phyloP scores from a whole-genome alignment of 2,329 filamentous ascomycete genomes.

The Onygenales sp. region DNA sequence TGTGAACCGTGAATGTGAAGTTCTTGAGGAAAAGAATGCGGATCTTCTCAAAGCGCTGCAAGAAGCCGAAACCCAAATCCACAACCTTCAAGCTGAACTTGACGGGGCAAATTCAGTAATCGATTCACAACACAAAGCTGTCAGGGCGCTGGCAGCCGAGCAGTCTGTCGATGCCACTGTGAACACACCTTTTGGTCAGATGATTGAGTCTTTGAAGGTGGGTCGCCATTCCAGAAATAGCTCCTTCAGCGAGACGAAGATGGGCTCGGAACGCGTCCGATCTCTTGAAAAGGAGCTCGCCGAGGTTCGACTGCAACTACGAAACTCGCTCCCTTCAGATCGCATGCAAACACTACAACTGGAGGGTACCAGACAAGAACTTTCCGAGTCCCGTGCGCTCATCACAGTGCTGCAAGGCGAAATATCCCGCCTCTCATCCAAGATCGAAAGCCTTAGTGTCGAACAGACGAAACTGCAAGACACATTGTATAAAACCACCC shows the following conservation, averaged over 20 bases:
- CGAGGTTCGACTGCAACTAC: conserved; percentile 21
- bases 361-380: conserved; percentile 25
- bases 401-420: conserved; percentile 30
- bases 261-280: conserved; percentile 3
- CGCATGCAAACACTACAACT: conserved; percentile 26
- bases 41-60: conserved; percentile 24
- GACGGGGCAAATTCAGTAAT: conserved; percentile 26
- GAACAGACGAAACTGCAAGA: conserved; percentile 22
- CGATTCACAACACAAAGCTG: conserved; percentile 26
- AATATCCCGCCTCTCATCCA: conserved; percentile 26
- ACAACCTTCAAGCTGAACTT: conserved; percentile 26
- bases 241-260: conserved; percentile 8
- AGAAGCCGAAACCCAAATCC: conserved; percentile 30
- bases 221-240: conserved; percentile 10
- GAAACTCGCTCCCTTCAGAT: conserved; percentile 19
- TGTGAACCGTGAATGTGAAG: conserved; percentile 23
- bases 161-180: conserved; percentile 22
- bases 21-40: conserved; percentile 25
- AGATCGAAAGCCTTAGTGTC: conserved; percentile 25
- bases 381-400: conserved; percentile 26
- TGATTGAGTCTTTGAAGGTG: conserved; percentile 29
- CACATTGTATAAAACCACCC: conserved; percentile 21
- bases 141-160: conserved; percentile 28
- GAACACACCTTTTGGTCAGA: conserved; percentile 28
- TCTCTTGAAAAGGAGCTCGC: conserved; percentile 19